phyloP scores from a whole-genome alignment of 345 rosid species.

The Geranium rotundifolium region DNA sequence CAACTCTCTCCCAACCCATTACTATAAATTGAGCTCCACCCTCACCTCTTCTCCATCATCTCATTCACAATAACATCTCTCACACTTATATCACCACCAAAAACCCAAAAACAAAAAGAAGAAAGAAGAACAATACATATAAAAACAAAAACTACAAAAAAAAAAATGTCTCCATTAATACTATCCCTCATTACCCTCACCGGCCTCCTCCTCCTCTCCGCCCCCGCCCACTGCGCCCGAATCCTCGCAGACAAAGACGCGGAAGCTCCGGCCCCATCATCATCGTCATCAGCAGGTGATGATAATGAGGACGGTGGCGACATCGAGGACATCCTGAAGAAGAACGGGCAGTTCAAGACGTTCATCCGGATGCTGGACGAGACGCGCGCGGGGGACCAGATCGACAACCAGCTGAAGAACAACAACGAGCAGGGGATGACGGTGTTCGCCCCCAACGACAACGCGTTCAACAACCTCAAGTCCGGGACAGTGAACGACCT shows the following conservation, averaged over 20 bases:
- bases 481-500: conserved; percentile 31
- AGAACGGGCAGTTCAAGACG: not conserved
- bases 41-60: too few species aligned
- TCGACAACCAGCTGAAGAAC: conserved; percentile 28
- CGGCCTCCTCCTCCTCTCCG: not conserved
- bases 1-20: too few species aligned
- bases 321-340: not conserved
- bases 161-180: not conserved
- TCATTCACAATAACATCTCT: too few species aligned
- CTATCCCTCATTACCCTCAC: not conserved
- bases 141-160: too few species aligned
- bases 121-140: too few species aligned
- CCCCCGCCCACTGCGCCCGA: not conserved
- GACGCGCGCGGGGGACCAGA: conserved; percentile 13
- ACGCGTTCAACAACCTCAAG: conserved; percentile 28
- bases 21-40: too few species aligned
- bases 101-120: too few species aligned
- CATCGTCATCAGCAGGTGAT: not conserved
- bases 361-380: not conserved
- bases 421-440: conserved; percentile 36
- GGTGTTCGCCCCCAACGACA: conserved; percentile 36
- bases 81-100: too few species aligned
- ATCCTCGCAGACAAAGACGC: not conserved
- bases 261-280: not conserved
- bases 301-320: not conserved